A percentile compares a stretch with the other conserved stretches of the same genome.
These are phyloP conservation scores for Suzukiozyma palmioleophila DNA, from an alignment of 1,139 yeast species.

Conservation along the genomic window DNA sequence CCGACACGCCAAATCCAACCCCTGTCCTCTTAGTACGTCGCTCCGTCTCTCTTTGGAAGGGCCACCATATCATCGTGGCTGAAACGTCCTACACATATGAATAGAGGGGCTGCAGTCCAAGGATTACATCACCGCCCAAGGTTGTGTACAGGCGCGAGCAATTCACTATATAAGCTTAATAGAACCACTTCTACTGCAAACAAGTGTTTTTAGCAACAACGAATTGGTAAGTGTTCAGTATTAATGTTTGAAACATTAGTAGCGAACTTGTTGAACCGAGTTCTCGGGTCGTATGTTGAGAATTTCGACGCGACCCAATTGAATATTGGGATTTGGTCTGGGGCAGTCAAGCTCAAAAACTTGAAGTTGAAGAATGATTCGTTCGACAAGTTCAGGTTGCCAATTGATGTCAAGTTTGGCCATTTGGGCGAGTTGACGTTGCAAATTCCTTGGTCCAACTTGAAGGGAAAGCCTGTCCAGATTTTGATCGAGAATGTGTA, in stretches of 20 bases:
- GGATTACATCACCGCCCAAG: no score
- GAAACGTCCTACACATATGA: no score
- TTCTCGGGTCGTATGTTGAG: constrained; percentile 75
- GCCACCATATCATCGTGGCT: no score
- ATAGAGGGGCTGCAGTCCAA: no score
- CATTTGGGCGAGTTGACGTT: constrained; percentile 84
- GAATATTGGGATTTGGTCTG: constrained; percentile 96
- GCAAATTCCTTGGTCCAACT: constrained; percentile 95
- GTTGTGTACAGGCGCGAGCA: no score
- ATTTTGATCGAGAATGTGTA: constrained; percentile 86
- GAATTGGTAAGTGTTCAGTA: no score
- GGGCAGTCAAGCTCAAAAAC: constrained; percentile 84
- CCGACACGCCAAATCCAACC: no score
- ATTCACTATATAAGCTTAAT: no score
- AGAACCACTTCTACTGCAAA: no score
- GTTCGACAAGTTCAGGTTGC: constrained; percentile 77
- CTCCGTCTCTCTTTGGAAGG: no score
- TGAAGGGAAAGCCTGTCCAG: constrained; percentile 90
- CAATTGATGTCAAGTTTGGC: constrained; percentile 87
- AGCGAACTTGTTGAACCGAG: constrained; percentile 49
- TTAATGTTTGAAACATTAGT: constrained; percentile 57
- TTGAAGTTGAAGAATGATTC: constrained; percentile 78
- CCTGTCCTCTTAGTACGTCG: no score
- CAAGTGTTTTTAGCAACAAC: no score
- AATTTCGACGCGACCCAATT: constrained; percentile 92